These are phyloP conservation scores for Iris macrosiphon DNA, from an alignment of 106 monocot genomes.

Conservation along the genomic window DNA sequence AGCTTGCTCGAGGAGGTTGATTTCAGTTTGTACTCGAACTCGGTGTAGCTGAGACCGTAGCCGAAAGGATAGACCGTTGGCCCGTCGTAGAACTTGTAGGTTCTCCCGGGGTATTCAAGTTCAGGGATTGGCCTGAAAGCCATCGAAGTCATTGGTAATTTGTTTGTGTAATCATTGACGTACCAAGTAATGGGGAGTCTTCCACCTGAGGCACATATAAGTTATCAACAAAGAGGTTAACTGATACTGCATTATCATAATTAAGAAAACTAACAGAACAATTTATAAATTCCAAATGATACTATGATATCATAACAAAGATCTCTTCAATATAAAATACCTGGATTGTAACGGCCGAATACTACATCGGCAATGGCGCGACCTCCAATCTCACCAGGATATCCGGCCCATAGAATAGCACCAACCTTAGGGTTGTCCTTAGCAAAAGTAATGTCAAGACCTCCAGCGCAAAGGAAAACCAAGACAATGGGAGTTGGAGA, in stretches of 20 bases:
- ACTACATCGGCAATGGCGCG: constrained; percentile 38
- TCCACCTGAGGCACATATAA: constrained; percentile 18
- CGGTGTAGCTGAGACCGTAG: constrained; percentile 42
- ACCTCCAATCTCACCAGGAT: constrained; percentile 36
- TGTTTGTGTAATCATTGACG: neutral
- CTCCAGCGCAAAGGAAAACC: constrained; percentile 26
- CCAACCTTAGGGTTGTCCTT: constrained; percentile 25
- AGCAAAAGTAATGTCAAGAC: constrained; percentile 28
- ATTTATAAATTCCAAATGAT: no score
- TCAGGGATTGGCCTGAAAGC: constrained; percentile 12
- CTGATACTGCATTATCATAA: no score
- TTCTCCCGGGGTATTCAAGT: constrained; percentile 34
- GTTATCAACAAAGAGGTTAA: no score
- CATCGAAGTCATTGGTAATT: constrained; percentile 36
- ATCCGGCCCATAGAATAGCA: constrained; percentile 38
- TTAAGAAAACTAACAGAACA: no score
- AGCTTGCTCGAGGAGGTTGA: neutral
- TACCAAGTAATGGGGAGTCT: constrained; percentile 42
- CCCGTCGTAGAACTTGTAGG: constrained; percentile 45
- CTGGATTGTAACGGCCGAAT: constrained; percentile 38
- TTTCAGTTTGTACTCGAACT: constrained; percentile 12
- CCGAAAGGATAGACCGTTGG: constrained; percentile 26
- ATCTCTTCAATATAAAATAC: constrained; percentile 2
- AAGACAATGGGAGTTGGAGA: constrained; percentile 25
- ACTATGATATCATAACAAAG: neutral